Evolutionary conservation across 495 filamentous ascomycete species (phyloP).

Genomic region (Penicillium fimorum): DNA sequence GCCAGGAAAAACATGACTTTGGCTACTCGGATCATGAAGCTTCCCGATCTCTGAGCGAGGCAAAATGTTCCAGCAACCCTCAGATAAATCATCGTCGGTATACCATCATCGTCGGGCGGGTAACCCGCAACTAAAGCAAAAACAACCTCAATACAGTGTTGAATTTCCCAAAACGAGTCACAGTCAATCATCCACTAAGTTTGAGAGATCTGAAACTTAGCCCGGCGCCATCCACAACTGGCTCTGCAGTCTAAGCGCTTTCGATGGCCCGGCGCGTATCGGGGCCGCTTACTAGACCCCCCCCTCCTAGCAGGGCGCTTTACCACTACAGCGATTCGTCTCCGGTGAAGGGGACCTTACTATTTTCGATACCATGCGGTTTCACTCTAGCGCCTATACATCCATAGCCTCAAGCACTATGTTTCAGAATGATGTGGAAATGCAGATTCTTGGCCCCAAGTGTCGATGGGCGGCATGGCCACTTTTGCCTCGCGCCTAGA

Average conservation of each 20-base stretch:
- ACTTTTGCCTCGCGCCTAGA: slow-evolving; percentile 21
- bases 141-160: not conserved
- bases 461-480: slow-evolving; percentile 15
- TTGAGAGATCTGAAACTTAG: slow-evolving; percentile 18
- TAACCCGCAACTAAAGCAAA: not conserved
- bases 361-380: slow-evolving; percentile 26
- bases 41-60: not conserved
- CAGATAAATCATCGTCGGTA: not conserved
- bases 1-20: not conserved
- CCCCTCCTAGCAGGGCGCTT: slow-evolving; percentile 28
- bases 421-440: slow-evolving; percentile 27
- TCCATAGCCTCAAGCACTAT: slow-evolving; percentile 18
- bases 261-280: slow-evolving; percentile 41
- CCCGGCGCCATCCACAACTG: not conserved
- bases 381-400: slow-evolving; percentile 40
- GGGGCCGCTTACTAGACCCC: slow-evolving; percentile 14
- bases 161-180: not conserved
- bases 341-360: not conserved
- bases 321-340: slow-evolving; percentile 13
- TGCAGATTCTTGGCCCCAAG: slow-evolving; percentile 10
- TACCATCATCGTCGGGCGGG: not conserved
- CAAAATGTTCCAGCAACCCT: slow-evolving; percentile 2
- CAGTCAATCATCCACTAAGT: not conserved
- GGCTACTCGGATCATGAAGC: not conserved
- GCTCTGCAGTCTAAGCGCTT: slow-evolving; percentile 23